These are phyloP conservation scores for Acanthamoeba sp. DNA, from an alignment of 208 protist genomes.

Conservation along the genomic window DNA sequence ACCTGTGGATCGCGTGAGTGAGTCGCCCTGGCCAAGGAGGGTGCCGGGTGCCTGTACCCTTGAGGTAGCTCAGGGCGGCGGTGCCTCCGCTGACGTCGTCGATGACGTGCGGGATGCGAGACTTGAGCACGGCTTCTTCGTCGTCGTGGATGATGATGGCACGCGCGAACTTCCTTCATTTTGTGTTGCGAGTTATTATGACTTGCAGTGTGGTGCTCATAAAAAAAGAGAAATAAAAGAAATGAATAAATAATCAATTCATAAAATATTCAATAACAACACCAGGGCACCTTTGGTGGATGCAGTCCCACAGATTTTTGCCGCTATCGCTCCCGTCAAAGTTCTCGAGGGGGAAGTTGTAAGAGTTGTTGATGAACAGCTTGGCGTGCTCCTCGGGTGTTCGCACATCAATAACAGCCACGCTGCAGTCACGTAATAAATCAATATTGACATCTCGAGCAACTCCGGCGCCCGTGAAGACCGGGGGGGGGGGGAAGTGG, in stretches of 20 bases:
- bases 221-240: neutral
- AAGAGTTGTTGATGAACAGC: slow-evolving; percentile 4
- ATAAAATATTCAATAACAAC: neutral
- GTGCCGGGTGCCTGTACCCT: neutral
- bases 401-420: neutral
- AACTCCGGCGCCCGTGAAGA: no score
- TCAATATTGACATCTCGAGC: no score
- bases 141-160: slow-evolving; percentile 14
- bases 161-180: neutral
- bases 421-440: neutral
- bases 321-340: slow-evolving; percentile 3
- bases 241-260: neutral
- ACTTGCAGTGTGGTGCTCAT: neutral
- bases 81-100: slow-evolving; percentile 16
- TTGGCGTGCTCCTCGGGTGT: neutral
- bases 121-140: neutral
- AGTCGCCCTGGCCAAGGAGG: no score
- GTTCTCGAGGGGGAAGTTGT: slow-evolving; percentile 23
- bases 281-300: neutral
- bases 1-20: neutral
- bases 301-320: slow-evolving; percentile 22
- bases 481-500: no score
- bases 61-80: neutral
- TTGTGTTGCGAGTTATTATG: no score
- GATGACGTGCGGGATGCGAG: slow-evolving; percentile 25